A percentile compares a stretch with the other conserved stretches of the same genome.
Evolutionary conservation across 768 basidiomycete species (phyloP).

Genomic region (Termitomyces sp.): DNA sequence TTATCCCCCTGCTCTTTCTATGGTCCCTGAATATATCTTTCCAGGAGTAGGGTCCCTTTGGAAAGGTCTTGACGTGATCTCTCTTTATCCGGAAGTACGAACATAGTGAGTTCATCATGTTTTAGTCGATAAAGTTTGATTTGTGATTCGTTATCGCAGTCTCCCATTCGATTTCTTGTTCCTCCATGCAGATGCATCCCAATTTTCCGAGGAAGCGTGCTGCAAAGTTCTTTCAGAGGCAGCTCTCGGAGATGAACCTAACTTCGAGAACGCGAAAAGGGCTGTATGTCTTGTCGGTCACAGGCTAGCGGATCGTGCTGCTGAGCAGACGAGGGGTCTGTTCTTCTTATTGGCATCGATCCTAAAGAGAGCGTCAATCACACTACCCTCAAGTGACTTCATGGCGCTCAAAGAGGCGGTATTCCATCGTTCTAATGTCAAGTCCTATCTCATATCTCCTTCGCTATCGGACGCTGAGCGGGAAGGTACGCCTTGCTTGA

Average conservation of each 20-base stretch:
- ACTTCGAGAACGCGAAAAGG: conserved; percentile 25
- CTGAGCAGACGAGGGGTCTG: conserved; percentile 22
- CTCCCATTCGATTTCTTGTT: conserved; percentile 41
- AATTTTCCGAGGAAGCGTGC: conserved; percentile 21
- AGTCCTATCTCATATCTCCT: conserved; percentile 25
- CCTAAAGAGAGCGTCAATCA: conserved; percentile 19
- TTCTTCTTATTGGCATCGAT: conserved; percentile 35
- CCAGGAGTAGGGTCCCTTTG: conserved; percentile 39
- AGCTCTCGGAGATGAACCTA: conserved; percentile 21
- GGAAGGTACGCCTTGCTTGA: conserved; percentile 25
- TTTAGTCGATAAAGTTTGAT: not conserved
- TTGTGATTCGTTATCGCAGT: not conserved
- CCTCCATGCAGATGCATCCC: conserved; percentile 21
- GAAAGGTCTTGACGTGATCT: conserved; percentile 25
- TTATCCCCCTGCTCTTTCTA: conserved; percentile 33
- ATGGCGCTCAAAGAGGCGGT: conserved; percentile 32
- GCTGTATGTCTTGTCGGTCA: conserved; percentile 34
- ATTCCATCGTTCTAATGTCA: conserved; percentile 26
- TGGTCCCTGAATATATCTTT: conserved; percentile 37
- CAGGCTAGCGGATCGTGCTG: conserved; percentile 17
- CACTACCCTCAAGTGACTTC: conserved; percentile 24
- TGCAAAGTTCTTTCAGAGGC: conserved; percentile 29
- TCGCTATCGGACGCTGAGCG: conserved; percentile 18
- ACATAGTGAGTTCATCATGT: conserved; percentile 5
- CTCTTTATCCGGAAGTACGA: conserved; percentile 16